These are phyloP conservation scores for Dactylonectria macrodidyma DNA, from an alignment of 2,329 filamentous ascomycete species.

Conservation along the genomic window DNA sequence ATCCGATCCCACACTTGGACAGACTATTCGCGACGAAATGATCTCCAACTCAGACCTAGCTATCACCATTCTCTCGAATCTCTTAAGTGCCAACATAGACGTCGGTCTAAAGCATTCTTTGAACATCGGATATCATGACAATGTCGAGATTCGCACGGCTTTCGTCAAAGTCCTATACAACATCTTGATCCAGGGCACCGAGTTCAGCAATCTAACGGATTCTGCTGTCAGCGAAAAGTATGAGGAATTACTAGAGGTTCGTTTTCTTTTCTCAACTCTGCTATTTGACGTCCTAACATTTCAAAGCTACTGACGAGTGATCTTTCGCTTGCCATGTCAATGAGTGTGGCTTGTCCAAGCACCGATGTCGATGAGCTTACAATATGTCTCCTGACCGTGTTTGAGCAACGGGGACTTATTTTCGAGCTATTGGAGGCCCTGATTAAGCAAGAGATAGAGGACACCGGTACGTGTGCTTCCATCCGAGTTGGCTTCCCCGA, in stretches of 20 bases:
- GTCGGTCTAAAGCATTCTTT: constrained; percentile 79
- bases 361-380: constrained; percentile 79
- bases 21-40: constrained; percentile 65
- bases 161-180: constrained; percentile 81
- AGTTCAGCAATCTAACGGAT: constrained; percentile 79
- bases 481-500: not conserved
- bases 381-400: constrained; percentile 78
- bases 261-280: constrained; percentile 1
- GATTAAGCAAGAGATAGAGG: constrained; percentile 78
- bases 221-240: constrained; percentile 79
- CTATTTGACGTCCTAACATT: constrained; percentile 15
- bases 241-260: constrained; percentile 72
- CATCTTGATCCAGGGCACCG: constrained; percentile 79
- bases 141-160: constrained; percentile 77
- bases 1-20: constrained; percentile 49
- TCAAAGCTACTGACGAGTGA: constrained; percentile 72
- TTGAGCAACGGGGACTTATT: constrained; percentile 75
- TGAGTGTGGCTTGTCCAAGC: constrained; percentile 77
- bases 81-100: constrained; percentile 80
- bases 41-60: constrained; percentile 73
- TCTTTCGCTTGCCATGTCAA: constrained; percentile 73
- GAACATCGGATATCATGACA: constrained; percentile 80
- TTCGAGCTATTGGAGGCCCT: constrained; percentile 76
- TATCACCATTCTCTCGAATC: constrained; percentile 78
- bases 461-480: constrained; percentile 64